Base-by-base conservation (phyloP, 352 stramenopile species). In the Pythium pyrilobum region DNA sequence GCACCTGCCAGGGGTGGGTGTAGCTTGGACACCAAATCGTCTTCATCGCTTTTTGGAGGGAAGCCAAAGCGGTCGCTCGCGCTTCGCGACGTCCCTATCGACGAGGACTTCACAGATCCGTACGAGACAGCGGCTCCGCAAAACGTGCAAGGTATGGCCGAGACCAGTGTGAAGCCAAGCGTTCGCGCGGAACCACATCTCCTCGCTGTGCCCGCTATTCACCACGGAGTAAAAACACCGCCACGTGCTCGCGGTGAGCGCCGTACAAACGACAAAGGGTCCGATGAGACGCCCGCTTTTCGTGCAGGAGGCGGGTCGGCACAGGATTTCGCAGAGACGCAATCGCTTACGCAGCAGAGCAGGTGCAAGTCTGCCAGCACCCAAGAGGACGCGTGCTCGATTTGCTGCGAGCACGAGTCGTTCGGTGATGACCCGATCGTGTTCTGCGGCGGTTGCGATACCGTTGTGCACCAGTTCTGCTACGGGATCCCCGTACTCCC, bases 371-470 rank as follows among this genome's bases (percentile, higher is more conserved):
- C 27, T 7, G 13, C 23, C 15, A 43, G 15, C 21, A 57, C 20
- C 15, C 55, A 61, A 56, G 59, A 52, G 25, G 63, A 67, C 2
- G 56, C 62, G 28, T 97, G 89, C 56, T 69, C 80, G 0, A 61
- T 97, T 47, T 97, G 89, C 59, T 66, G 71, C 5, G 81, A 94
- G 32, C 69, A 71, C 29, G 82, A 96, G 46, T 88, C 78, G 4
- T 89, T 78, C 46, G 85, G 94, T n/a, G 80, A 92, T 34, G 89
- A 97, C 51, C 76, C 74, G 36, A 96, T 97, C 44, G 71, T 97
- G 4, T 95, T 93, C 59, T 97, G 89, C 44, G 89, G 95, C 42
- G 84, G 84, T 5, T 97, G 89, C 46, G 71, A 96, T 55, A 66
- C 92, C 18, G 70, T 77, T 4, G 83, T 96, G 3, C 89, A 97